Evolutionary conservation across 78 protist genomes (phyloP), one percentile per base, ranked within the genome.

Genomic region (Isochrysis galbana): DNA sequence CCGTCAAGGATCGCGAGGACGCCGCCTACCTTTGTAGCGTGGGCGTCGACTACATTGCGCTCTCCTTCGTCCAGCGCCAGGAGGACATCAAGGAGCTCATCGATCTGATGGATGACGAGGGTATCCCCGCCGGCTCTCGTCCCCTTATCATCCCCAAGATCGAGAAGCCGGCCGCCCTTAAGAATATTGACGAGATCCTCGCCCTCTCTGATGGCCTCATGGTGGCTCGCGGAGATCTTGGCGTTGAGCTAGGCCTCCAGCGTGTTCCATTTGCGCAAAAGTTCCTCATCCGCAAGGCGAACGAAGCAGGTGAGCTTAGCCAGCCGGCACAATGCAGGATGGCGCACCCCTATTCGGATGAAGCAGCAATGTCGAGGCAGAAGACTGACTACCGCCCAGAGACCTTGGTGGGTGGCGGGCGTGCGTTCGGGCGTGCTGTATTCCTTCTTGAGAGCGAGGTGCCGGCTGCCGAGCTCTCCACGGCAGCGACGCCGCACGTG

Each of bases 211-310:
- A 98, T 67, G 99, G 98, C 77, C 93, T 97, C 91, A 98, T 98
- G 99, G 99, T 98, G 29, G 99, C 99, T 36, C 94, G 99, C 45
- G 99, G 99, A 41, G 99, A 98, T 89, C 96, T 98, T 22, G 98
- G 98, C 72, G 97, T 97, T 46, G 99, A 97, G 86, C 94, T 97
- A 47, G 96, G 97, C 42, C 48, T 94, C 86, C 96, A 97, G 67
- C 90, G 94, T 80, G 98, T 98, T 36, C 93, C 96, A 36, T 78
- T 91, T 69, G 95, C 96, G 26, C 99, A 98, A 94, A 98, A 98
- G 96, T 91, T 92, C 97, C 96, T 98, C 70, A 96, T 98, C 25
- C 36, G 87, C 26, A 95, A 97, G 91, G 78, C 67, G 55, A 94
- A 90, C 93, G 32, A 21, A 10, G 95, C 90, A 17, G 98, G 97